A percentile compares a stretch with the other conserved stretches of the same genome.
Conservation (phyloP, 73 alveolate genomes). For the Paraurostyla sp. region DNA sequence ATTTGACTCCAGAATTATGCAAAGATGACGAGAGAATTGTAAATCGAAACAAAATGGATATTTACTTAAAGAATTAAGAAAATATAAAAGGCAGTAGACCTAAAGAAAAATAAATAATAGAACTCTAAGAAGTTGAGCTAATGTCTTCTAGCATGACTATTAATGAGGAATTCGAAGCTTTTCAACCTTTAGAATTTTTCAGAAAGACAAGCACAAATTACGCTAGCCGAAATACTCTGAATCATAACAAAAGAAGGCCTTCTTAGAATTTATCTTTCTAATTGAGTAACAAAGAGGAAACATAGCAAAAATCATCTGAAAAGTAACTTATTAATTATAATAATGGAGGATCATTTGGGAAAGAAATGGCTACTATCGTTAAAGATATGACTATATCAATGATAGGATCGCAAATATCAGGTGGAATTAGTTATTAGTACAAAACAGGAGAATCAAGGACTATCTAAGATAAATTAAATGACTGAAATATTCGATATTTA, state of each 20-base stretch:
- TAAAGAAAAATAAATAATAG: too few species aligned
- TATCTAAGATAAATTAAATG: not conserved
- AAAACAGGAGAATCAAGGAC: not conserved
- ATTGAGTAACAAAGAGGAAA: not conserved
- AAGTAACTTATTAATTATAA: not conserved
- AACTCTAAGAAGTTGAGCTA: not conserved
- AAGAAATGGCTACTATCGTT: not conserved
- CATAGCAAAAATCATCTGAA: not conserved
- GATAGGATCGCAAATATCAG: conserved; percentile 40
- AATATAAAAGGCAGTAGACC: too few species aligned
- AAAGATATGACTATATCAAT: conserved; percentile 27
- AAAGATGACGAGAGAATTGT: not conserved
- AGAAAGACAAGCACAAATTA: too few species aligned
- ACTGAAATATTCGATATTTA: too few species aligned
- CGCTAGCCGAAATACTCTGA: too few species aligned
- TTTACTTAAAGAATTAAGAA: not conserved
- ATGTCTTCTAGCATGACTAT: too few species aligned
- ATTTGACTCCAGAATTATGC: conserved; percentile 1
- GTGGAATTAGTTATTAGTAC: not conserved
- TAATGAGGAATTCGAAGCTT: too few species aligned
- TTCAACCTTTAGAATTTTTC: too few species aligned
- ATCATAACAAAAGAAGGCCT: too few species aligned
- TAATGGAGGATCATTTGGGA: conserved; percentile 7
- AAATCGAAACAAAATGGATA: not conserved
- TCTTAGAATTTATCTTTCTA: too few species aligned